Base-by-base conservation (phyloP, 192 early-diverging fungal species). In the Umbelopsis vinacea region DNA sequence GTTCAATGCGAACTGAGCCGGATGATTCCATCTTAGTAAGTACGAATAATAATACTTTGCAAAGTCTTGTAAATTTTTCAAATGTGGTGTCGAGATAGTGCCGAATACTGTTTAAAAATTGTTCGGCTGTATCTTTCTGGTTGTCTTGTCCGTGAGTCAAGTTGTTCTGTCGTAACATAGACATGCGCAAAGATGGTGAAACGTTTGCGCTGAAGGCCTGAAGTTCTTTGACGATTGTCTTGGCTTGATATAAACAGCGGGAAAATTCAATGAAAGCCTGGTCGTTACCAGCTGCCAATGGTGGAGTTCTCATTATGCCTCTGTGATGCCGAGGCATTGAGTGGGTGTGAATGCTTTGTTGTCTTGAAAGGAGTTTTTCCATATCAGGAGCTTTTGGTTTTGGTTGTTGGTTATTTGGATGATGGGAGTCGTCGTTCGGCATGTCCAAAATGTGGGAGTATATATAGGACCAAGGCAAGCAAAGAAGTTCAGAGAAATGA, bases 161-260 rank as follows among this genome's bases (percentile, higher is more conserved):
- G 45, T 40, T 55, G 26, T 55, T 38, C 23, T 29, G 21, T 37
- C 29, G 40, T 6, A 23, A 69, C 57, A 63, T 63, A 29, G 67
- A 63, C 50, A 60, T 63, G n/a, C 53, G 23, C 22, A 71, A 33
- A 0, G 69, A 46, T 5, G 75, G 75, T 17, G 29, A 71, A n/a
- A 76, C 69, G 10, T 52, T 68, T 6, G 66, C 70, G 24, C 75
- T 76, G 40, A 76, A 76, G 0, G 52, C 35, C 38, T 48, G 26
- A 0, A 76, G 22, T 29, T 76, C 66, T 50, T 71, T 71, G 2
- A 76, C 75, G 15, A 76, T 70, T 11, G 69, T n/a, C 48, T 76
- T 76, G 6, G 75, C 70, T 68, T 76, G 75, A 33, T 76, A 55
- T 24, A 76, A 55, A 46, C 75, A 76, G 0, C 75, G 69, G 35